Evolutionary conservation across 305 asterid species (phyloP).

Genomic region (Fraxinus paxiana): DNA sequence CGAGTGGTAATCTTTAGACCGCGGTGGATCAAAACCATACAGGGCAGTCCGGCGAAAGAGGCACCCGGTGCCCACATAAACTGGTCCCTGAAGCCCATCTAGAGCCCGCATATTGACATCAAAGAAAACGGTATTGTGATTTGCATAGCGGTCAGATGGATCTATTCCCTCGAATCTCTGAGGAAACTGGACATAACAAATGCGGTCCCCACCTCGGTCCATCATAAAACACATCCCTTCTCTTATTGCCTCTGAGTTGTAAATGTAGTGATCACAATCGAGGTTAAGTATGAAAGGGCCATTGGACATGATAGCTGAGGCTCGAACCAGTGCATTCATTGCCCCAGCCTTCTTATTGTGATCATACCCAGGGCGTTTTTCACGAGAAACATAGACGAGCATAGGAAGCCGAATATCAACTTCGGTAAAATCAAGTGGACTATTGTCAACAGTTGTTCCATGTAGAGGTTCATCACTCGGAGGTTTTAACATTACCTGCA

Average conservation of each 20-base stretch:
- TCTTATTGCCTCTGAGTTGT: not conserved
- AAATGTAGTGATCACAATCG: not conserved
- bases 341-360: not conserved
- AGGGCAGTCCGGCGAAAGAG: not conserved
- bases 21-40: not conserved
- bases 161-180: not conserved
- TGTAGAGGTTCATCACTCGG: not conserved
- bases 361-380: not conserved
- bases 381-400: not conserved
- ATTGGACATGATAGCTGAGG: not conserved
- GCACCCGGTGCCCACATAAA: not conserved
- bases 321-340: not conserved
- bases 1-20: not conserved
- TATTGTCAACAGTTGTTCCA: not conserved
- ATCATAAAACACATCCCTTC: not conserved
- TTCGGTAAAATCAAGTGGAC: not conserved
- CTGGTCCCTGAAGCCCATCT: not conserved
- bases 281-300: not conserved
- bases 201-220: not conserved
- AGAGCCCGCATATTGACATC: constrained; percentile 1
- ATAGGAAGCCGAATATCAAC: not conserved
- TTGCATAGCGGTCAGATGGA: not conserved
- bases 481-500: not conserved
- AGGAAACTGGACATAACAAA: not conserved
- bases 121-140: not conserved